These are phyloP conservation scores for Aspergillus sclerotiicarbonarius DNA, from an alignment of 495 filamentous ascomycete species.

Conservation along the genomic window DNA sequence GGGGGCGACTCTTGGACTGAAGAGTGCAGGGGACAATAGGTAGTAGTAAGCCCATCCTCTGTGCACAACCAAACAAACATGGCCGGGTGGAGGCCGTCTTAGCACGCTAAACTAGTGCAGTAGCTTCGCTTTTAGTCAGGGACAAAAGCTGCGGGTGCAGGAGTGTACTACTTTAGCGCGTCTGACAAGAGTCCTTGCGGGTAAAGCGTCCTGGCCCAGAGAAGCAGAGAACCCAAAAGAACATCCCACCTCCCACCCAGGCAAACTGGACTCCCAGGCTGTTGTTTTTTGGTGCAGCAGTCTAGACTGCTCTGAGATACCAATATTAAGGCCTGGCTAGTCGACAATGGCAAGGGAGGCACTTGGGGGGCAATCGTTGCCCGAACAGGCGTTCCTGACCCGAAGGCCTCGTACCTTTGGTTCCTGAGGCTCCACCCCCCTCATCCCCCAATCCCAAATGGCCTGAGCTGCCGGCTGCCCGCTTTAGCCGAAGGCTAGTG, in stretches of 20 bases:
- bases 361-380: constrained; percentile 16
- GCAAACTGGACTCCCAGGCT: neutral
- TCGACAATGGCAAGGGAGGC: neutral
- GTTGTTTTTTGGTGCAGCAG: neutral
- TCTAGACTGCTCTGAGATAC: constrained; percentile 2
- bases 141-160: constrained; percentile 10
- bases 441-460: constrained; percentile 10
- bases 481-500: constrained; percentile 9
- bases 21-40: neutral
- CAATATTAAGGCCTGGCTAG: neutral
- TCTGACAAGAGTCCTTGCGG: neutral
- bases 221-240: neutral
- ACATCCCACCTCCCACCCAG: no score
- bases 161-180: constrained; percentile 7
- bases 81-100: neutral
- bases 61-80: constrained; percentile 1
- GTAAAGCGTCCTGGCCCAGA: neutral
- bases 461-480: constrained; percentile 11
- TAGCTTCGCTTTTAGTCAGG: constrained; percentile 11
- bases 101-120: neutral
- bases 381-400: constrained; percentile 21
- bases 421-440: constrained; percentile 15
- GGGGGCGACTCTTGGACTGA: neutral
- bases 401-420: constrained; percentile 11
- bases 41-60: neutral